A percentile compares a stretch with the other conserved stretches of the same genome.
Evolutionary conservation across 768 basidiomycete genomes (phyloP).

Genomic region (Nevesoporus exiguus): DNA sequence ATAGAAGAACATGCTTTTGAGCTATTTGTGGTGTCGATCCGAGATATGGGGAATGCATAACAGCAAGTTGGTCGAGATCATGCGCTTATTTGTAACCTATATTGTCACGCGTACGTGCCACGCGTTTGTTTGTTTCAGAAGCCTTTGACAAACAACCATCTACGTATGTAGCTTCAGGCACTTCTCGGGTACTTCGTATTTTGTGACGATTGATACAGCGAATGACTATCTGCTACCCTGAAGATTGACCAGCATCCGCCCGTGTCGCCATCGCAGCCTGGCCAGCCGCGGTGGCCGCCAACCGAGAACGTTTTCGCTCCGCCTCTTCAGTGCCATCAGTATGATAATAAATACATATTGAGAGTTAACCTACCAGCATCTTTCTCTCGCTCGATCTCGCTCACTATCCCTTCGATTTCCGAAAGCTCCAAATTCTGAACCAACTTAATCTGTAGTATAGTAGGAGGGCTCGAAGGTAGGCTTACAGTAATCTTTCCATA

Average conservation of each 20-base stretch:
- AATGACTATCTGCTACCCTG: conserved; percentile 33
- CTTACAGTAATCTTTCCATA: conserved; percentile 89
- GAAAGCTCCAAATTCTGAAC: conserved; percentile 75
- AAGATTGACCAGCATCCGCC: conserved; percentile 36
- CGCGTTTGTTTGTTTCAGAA: conserved; percentile 26
- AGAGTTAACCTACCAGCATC: conserved; percentile 65
- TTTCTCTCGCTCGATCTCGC: conserved; percentile 95
- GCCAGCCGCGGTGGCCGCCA: conserved; percentile 89
- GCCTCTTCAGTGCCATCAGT: conserved; percentile 59
- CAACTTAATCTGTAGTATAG: neutral
- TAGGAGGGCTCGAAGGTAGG: neutral
- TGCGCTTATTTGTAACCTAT: neutral
- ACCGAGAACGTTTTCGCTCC: conserved; percentile 85
- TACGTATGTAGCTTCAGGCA: neutral
- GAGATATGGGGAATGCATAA: conserved; percentile 17
- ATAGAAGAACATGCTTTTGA: conserved; percentile 76
- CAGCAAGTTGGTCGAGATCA: neutral
- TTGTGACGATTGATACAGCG: conserved; percentile 13
- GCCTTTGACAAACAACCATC: conserved; percentile 25
- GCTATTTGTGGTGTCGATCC: conserved; percentile 37
- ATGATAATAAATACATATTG: neutral
- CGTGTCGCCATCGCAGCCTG: conserved; percentile 83
- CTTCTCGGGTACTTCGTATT: neutral
- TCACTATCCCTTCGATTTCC: conserved; percentile 90
- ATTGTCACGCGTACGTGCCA: neutral